These are phyloP conservation scores for Eremothecium cymbalariae DNA, from an alignment of 1,139 yeast genomes.

Conservation along the genomic window DNA sequence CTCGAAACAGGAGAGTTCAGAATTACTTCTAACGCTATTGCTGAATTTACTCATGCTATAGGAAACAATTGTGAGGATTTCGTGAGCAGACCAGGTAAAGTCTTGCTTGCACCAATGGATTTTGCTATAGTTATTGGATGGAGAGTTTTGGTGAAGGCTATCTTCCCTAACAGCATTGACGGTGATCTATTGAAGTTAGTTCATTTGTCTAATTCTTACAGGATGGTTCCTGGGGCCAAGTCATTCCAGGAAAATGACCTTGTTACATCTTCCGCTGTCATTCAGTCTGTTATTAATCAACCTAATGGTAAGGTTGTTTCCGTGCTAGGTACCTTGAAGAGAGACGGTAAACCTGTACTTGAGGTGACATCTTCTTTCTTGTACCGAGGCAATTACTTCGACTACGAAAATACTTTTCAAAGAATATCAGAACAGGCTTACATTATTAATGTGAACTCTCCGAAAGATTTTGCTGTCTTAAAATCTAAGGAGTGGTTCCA, in stretches of 20 bases:
- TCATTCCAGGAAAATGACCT: slow-evolving; percentile 86
- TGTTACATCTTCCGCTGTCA: slow-evolving; percentile 73
- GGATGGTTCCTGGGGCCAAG: slow-evolving; percentile 85
- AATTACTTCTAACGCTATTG: slow-evolving; percentile 68
- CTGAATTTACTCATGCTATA: slow-evolving; percentile 93
- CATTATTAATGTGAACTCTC: slow-evolving; percentile 60
- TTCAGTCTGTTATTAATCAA: slow-evolving; percentile 83
- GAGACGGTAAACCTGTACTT: slow-evolving; percentile 75
- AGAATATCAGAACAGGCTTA: slow-evolving; percentile 82
- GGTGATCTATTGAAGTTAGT: slow-evolving; percentile 93
- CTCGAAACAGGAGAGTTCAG: slow-evolving; percentile 60
- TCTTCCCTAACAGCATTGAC: slow-evolving; percentile 92
- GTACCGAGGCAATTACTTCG: slow-evolving; percentile 86
- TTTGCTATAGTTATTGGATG: slow-evolving; percentile 97
- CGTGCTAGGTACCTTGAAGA: slow-evolving; percentile 81
- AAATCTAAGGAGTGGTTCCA: slow-evolving; percentile 98
- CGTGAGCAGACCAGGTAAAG: slow-evolving; percentile 79
- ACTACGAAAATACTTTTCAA: slow-evolving; percentile 88
- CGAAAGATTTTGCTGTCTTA: slow-evolving; percentile 89
- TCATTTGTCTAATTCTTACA: slow-evolving; percentile 90
- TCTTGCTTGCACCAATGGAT: slow-evolving; percentile 94
- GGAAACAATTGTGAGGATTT: slow-evolving; percentile 97
- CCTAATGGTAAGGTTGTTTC: slow-evolving; percentile 93
- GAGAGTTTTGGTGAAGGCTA: slow-evolving; percentile 95
- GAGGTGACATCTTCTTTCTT: slow-evolving; percentile 93